Evolutionary conservation across 306 rosid species (phyloP), one percentile per base, ranked within the genome.

Genomic region (Quercus variabilis): DNA sequence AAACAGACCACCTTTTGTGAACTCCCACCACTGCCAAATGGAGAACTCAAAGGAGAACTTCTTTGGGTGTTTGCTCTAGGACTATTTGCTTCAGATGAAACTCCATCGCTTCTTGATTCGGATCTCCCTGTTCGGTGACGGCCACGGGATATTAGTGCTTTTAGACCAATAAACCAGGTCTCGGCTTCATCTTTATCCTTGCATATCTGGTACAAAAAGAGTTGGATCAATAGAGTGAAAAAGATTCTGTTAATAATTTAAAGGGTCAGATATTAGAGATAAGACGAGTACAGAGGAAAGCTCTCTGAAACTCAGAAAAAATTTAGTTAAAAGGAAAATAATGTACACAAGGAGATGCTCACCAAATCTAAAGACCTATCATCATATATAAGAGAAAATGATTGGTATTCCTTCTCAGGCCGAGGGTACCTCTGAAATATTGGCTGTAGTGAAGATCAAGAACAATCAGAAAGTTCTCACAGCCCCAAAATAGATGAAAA

Each of bases 181-280:
- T 95, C 99, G 69, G 99, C 97, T 88, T 95, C 99, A 85, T 93
- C 99, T 91, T 95, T 95, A 88, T 95, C 99, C 85, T 95, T 95
- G 90, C 99, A 95, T 78, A 95, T 95, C 99, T 95, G 85, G 92
- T 80, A 76, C 41, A 81, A 35, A 76, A 81, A 62, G 72, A 85
- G 71, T 54, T 86, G 79, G 52, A 81, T 63, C 75, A 82, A 75
- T 17, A 81, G 74, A 73, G 74, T 83, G 78, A 69, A 77, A 83
- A 70, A 75, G 70, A 55, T 68, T 52, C 80, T n/a, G 25, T 19
- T 38, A 21, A 21, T 35, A 67, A 33, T 67, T 19, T 18, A 4
- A 33, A 8, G 72, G 18, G 20, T 64, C 11, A 7, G 19, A 15
- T 46, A 35, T 67, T 67, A 18, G 19, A 15, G 17, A 35, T 67